Evolutionary conservation across 768 basidiomycete species (phyloP), one percentile per base, ranked within the genome.

Genomic region (Suillus fuscotomentosus): DNA sequence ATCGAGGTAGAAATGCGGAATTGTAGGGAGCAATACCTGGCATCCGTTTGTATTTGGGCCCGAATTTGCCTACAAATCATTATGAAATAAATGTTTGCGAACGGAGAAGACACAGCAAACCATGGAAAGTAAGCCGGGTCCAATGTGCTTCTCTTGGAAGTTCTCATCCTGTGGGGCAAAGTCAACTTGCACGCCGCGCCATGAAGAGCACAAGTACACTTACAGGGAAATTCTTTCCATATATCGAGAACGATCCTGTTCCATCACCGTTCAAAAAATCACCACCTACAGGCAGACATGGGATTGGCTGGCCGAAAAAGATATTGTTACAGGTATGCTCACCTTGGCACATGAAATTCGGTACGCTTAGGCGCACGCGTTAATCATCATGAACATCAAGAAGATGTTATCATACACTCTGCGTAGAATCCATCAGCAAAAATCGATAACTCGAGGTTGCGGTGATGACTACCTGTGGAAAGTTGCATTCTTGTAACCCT

Each of bases 311-410:
- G 42, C 59, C 45, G 20, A 24, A 47, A 38, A 51, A 22, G 53
- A 50, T 13, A 36, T 48, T 31, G 10, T 42, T 24, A 63, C 27
- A 55, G 6, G 50, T 47, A 38, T 69, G 74, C 75, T 31, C 61
- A 83, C 95, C 95, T 85, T 99, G 96, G 69, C 94, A 92, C 95
- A 99, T 98, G 78, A 99, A 99, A 70, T 92, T 92, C 7, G 88
- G 91, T 24, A 94, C 91, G 17, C 92, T 94, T 65, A 3, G 24
- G 27, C 24, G 27, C 31, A 55, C 27, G 22, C 50, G 36, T 48
- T 43, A 69, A 60, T 73, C 67, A 64, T 65, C 38, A 65, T 62
- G 43, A n/a, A 63, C 45, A 42, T 38, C 6, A 13, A 47, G 50
- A 31, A 53, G 20, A 64, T 65, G 61, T 13, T 4, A 54, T 65